phyloP scores from a whole-genome alignment of 768 basidiomycete species.

The Agaricus subrufescens region DNA sequence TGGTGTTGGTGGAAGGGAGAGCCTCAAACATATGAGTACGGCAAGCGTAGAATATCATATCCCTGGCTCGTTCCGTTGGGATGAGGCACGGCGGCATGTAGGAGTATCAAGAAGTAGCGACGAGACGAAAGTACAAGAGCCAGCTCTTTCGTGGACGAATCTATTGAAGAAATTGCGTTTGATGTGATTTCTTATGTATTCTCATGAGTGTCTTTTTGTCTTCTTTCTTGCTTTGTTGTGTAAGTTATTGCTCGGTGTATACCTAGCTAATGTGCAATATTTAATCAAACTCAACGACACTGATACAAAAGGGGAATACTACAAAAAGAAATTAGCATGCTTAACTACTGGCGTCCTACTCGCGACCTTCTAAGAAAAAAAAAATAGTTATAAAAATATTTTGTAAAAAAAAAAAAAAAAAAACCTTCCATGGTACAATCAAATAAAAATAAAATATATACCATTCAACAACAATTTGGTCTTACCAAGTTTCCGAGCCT shows the following conservation, averaged over 20 bases:
- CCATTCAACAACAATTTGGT: slow-evolving; percentile 10
- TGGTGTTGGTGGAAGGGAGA: too few species aligned
- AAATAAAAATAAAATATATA: background rate
- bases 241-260: too few species aligned
- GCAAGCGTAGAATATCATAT: background rate
- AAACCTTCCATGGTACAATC: background rate
- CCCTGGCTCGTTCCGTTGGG: slow-evolving; percentile 4
- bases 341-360: background rate
- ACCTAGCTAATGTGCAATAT: too few species aligned
- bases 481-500: background rate
- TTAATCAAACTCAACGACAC: too few species aligned
- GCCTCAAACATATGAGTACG: background rate
- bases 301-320: too few species aligned
- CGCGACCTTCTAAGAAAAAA: background rate
- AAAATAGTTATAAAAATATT: background rate
- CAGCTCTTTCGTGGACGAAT: background rate
- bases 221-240: too few species aligned
- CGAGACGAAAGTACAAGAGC: background rate
- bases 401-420: background rate
- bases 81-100: background rate
- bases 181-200: background rate
- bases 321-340: background rate
- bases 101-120: background rate
- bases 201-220: background rate
- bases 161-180: background rate